A percentile compares a stretch with the other conserved stretches of the same genome.
These are phyloP conservation scores for Ehretia macrophylla DNA, from an alignment of 257 asterid genomes.

Conservation along the genomic window DNA sequence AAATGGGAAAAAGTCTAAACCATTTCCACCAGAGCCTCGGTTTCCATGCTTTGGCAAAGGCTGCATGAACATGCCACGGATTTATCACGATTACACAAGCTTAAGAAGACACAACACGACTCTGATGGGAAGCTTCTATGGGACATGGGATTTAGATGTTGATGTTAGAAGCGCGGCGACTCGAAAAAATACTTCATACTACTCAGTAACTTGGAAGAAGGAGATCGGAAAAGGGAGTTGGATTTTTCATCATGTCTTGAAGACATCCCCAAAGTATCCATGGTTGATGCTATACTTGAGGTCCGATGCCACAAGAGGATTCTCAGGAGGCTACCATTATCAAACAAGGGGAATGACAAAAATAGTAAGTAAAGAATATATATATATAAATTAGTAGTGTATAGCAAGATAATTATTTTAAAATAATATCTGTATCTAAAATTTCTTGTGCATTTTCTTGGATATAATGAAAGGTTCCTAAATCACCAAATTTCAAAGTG, in stretches of 20 bases:
- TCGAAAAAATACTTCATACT: constrained; percentile 31
- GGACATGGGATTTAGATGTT: constrained; percentile 62
- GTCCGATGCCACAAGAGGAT: constrained; percentile 67
- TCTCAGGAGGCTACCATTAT: constrained; percentile 84
- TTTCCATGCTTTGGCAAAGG: constrained; percentile 80
- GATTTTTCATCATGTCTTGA: constrained; percentile 60
- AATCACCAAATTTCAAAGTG: constrained; percentile 72
- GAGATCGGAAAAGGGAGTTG: constrained; percentile 72
- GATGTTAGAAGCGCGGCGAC: constrained; percentile 17
- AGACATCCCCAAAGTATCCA: constrained; percentile 65
- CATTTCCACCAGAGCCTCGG: constrained; percentile 37
- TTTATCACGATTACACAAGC: constrained; percentile 61
- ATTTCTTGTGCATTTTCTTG: too few relatives aligned
- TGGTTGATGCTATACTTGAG: constrained; percentile 89
- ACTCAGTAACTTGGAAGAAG: constrained; percentile 72
- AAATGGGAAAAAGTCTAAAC: constrained; percentile 48
- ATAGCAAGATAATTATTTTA: too few relatives aligned
- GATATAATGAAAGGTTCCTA: constrained; percentile 54
- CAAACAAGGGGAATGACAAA: constrained; percentile 76
- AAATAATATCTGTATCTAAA: too few relatives aligned
- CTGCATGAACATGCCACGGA: constrained; percentile 73
- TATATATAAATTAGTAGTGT: too few relatives aligned
- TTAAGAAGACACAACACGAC: constrained; percentile 32
- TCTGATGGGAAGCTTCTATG: constrained; percentile 63
- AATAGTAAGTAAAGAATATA: too few relatives aligned